phyloP scores from a whole-genome alignment of 257 asterid genomes.

The Leonotis leonurus region DNA sequence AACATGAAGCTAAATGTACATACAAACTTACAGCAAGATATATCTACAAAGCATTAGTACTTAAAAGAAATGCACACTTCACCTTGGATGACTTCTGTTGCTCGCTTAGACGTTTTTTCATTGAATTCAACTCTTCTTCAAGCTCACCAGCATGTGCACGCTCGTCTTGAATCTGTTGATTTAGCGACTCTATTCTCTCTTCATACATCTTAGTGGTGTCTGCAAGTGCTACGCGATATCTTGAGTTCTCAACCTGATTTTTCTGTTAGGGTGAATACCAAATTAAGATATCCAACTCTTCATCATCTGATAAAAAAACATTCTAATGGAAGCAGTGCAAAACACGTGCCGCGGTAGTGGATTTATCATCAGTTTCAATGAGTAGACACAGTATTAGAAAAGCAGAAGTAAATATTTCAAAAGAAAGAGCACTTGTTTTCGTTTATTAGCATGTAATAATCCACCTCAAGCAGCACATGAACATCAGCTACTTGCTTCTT shows the following conservation, averaged over 20 bases:
- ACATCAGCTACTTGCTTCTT: slow-evolving; percentile 45
- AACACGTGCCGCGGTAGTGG: too few relatives aligned
- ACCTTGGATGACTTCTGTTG: slow-evolving; percentile 54
- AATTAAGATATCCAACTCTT: slow-evolving; percentile 18
- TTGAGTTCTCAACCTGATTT: slow-evolving; percentile 50
- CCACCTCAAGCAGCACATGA: slow-evolving; percentile 54
- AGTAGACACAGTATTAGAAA: background rate
- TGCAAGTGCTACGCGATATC: slow-evolving; percentile 54
- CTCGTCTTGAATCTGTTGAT: slow-evolving; percentile 50
- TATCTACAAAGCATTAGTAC: background rate
- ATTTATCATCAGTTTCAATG: background rate
- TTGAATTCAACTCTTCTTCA: slow-evolving; percentile 46
- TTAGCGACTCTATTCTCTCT: slow-evolving; percentile 45
- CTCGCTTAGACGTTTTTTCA: slow-evolving; percentile 32
- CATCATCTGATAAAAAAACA: slow-evolving; percentile 1
- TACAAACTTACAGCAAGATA: background rate
- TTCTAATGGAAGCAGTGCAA: too few relatives aligned
- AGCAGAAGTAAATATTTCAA: background rate
- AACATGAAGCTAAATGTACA: background rate
- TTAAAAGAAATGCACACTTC: slow-evolving; percentile 6
- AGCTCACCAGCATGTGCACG: slow-evolving; percentile 28
- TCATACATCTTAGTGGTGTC: slow-evolving; percentile 77
- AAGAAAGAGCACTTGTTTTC: background rate
- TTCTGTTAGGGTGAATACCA: slow-evolving; percentile 28
- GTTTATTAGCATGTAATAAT: slow-evolving; percentile 8